Base-by-base conservation (phyloP, 2,329 filamentous ascomycete genomes). In the Fusarium sp. region DNA sequence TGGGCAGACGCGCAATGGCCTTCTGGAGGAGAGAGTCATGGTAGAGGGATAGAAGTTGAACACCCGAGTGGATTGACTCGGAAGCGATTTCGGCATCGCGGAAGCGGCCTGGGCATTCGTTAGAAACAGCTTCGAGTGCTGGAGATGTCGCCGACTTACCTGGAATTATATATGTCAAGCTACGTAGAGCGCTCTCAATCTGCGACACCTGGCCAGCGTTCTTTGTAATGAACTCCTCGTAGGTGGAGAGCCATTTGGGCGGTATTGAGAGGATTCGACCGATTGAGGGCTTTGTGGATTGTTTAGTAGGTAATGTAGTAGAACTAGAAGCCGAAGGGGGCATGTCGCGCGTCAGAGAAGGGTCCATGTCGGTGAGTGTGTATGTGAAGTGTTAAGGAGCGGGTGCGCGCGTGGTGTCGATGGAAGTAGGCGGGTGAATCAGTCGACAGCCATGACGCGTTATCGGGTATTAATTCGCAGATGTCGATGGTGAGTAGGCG, bases 61-160 rank as follows among this genome's bases (percentile, higher is more conserved):
- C 92, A 67, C 90, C 89, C 15, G 93, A 96, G 78, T 97, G 93
- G 48, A 97, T 85, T 43, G 92, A 95, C 80, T 99, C 96, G 50
- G 95, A 97, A 47, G 95, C 93, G 72, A 98, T 91, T 78, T 98
- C 96, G 66, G 95, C 94, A 80, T 98, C 95, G 72, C 92, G 89
- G 74, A 95, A 95, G 53, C 92, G 91, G 58, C 92, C 90, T 91
- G 64, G n/a, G 25, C 17, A 11, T 29, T 27, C 17, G 14, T 70
- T 52, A 69, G 65, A 53, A 49, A 40, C 11, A 33, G 37, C 20
- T 29, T 20, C 15, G 14, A 20, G 3, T 37, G 11, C 40, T 35
- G 33, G 17, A 33, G 14, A 3, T 18, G 7, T 11, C 36, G 6
- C 42, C 5, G 21, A 52, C 76, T 57, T 77, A 89, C 91, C 94